phyloP scores from a whole-genome alignment of 345 rosid species.

The Cardiospermum halicacabum region DNA sequence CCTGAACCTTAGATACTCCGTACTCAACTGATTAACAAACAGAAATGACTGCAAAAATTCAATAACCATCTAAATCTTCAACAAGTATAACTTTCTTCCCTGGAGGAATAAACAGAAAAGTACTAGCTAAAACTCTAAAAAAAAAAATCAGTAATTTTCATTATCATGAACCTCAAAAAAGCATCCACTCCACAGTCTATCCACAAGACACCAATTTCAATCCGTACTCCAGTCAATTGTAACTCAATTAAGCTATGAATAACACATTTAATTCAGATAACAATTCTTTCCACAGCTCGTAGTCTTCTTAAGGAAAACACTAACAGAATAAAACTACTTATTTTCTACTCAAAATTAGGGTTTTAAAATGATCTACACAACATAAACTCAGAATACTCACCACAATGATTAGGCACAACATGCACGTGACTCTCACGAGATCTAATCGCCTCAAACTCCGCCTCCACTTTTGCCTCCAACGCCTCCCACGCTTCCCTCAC shows the following conservation, averaged over 20 bases:
- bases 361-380: neutral
- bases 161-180: neutral
- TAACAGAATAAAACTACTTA: neutral
- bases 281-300: neutral
- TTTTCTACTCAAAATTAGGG: neutral
- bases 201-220: neutral
- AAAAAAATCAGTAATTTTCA: neutral
- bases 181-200: neutral
- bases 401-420: constrained; percentile 89
- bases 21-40: neutral
- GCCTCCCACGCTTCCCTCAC: constrained; percentile 68
- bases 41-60: too few relatives aligned
- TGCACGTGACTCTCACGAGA: constrained; percentile 72
- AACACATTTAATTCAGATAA: neutral
- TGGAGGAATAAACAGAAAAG: too few relatives aligned
- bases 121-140: neutral
- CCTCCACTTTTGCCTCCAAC: constrained; percentile 67
- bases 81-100: too few relatives aligned
- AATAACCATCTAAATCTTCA: too few relatives aligned
- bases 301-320: constrained; percentile 4
- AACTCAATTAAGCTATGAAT: neutral
- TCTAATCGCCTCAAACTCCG: constrained; percentile 73
- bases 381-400: constrained; percentile 34
- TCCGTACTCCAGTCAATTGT: neutral
- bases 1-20: neutral